A percentile compares a stretch with the other conserved stretches of the same genome.
Evolutionary conservation across 2,329 filamentous ascomycete genomes (phyloP).

Genomic region (Aureobasidium melanogenum): DNA sequence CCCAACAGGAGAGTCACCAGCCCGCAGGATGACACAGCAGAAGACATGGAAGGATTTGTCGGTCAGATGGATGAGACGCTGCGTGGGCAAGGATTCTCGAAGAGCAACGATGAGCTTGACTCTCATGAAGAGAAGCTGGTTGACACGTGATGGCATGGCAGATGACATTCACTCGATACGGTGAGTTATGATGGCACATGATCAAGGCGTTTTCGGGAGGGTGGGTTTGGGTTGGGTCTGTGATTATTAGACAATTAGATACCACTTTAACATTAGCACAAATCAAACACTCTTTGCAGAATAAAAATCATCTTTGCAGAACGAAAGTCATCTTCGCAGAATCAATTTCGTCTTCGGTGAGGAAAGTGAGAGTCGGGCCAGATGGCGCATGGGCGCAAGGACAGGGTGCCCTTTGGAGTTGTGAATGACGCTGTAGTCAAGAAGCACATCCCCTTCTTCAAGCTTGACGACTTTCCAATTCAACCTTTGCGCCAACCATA

Average conservation of each 20-base stretch:
- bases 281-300: neutral
- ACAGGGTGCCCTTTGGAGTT: neutral
- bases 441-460: neutral
- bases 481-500: neutral
- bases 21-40: neutral
- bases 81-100: neutral
- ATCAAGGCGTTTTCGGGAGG: neutral
- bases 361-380: too few relatives aligned
- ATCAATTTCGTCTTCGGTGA: too few relatives aligned
- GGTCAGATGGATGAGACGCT: conserved; percentile 14
- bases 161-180: neutral
- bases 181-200: neutral
- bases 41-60: conserved; percentile 14
- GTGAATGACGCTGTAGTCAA: neutral
- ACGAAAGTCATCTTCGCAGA: neutral
- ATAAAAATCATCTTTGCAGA: too few relatives aligned
- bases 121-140: neutral
- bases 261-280: neutral
- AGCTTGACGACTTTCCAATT: neutral
- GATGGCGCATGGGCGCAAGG: neutral
- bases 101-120: neutral
- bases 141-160: neutral
- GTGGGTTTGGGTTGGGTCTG: neutral
- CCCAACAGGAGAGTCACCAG: neutral
- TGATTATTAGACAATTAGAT: conserved; percentile 9